Evolutionary conservation across 176 grass and related monocot species (phyloP), one percentile per base, ranked within the genome.

Genomic region (Bothriochloa decipiens): DNA sequence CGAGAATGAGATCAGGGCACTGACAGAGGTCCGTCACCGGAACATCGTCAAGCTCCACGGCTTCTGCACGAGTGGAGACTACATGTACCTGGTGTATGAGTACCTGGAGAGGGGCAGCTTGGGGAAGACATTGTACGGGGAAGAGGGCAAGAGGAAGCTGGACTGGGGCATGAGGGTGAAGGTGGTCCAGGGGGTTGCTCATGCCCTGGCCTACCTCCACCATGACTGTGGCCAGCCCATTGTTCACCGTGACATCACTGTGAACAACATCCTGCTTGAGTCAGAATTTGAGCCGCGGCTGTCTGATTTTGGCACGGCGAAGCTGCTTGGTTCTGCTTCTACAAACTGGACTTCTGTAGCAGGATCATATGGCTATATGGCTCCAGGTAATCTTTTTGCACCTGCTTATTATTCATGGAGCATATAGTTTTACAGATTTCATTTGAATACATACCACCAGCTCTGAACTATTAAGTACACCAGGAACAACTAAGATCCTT

Each of bases 31-130:
- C 37, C 86, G 95, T 22, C 95, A 98, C 79, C 75, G 95, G 40
- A 91, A 98, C 53, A 95, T 98, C 7, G 89, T 95, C 64, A 98
- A 92, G 86, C 89, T 98, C 58, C 92, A 95, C 50, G 95, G 95
- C 12, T 98, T 98, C 81, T 98, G 95, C 82, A 79, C 83, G 0
- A 95, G 73, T 18, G 86, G 89, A 18, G 82, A 88, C 11, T 85
- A 75, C 85, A 90, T 91, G 92, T 93, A 98, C 36, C 87, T 98
- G 74, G 89, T 98, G 47, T 98, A 95, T 17, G 92, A 98, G 72
- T 95, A 95, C 84, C 36, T 95, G 28, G 91, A 91, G 41, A 95
- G 83, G 83, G 95, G 92, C 17, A 98, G 92, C 82, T 78, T 98
- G 82, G 84, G 85, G 17, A 91, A 91, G 81, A 88, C 90, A n/a